Conservation (phyloP, 257 asterid species). For the Sherardia arvensis region DNA sequence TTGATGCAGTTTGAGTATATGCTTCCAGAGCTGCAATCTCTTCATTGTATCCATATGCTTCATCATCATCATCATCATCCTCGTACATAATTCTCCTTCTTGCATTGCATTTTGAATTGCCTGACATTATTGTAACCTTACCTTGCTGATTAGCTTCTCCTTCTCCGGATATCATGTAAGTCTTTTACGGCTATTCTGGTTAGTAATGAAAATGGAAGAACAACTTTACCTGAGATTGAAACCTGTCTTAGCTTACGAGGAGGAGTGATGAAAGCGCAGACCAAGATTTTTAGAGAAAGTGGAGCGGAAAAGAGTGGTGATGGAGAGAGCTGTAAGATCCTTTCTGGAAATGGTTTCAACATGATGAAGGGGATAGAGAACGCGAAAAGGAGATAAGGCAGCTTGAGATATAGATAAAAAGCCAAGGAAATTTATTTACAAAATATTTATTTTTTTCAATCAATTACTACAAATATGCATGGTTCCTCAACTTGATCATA, state of each 20-base stretch:
- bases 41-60: conserved; percentile 31
- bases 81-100: conserved; percentile 40
- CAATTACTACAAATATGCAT: too few relatives aligned
- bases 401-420: background rate
- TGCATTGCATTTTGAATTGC: conserved; percentile 13
- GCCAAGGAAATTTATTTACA: too few relatives aligned
- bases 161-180: too few relatives aligned
- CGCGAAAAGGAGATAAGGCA: background rate
- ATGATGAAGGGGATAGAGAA: background rate
- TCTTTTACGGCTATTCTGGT: too few relatives aligned
- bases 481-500: too few relatives aligned
- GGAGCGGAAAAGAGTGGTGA: conserved; percentile 1
- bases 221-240: too few relatives aligned
- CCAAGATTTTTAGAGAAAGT: background rate
- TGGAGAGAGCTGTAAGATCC: conserved; percentile 1
- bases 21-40: conserved; percentile 48
- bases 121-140: too few relatives aligned
- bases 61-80: conserved; percentile 20
- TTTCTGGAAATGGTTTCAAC: background rate
- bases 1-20: conserved; percentile 35
- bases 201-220: too few relatives aligned
- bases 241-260: background rate
- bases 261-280: background rate
- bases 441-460: too few relatives aligned
- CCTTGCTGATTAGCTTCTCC: too few relatives aligned